Evolutionary conservation across 768 basidiomycete species (phyloP).

Genomic region (Xerocomus brunneocitrinus): DNA sequence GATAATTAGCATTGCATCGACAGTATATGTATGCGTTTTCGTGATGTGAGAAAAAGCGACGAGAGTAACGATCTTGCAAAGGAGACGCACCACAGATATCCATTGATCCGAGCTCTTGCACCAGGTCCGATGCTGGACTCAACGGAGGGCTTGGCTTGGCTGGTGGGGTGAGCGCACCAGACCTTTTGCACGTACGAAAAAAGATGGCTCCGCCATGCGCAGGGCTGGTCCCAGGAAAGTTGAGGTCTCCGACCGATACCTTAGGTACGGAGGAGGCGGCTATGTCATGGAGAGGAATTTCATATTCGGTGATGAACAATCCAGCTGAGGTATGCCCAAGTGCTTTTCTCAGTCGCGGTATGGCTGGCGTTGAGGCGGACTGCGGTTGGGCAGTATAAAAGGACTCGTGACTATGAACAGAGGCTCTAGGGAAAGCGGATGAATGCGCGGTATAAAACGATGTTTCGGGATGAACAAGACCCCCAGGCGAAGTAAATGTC

Average conservation of each 20-base stretch:
- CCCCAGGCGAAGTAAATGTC: not conserved
- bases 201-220: not conserved
- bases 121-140: conserved; percentile 20
- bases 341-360: conserved; percentile 1
- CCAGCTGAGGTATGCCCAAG: not conserved
- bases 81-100: conserved; percentile 25
- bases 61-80: not conserved
- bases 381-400: conserved; percentile 23
- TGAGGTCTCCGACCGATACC: conserved; percentile 2
- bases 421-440: conserved; percentile 2
- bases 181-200: not conserved
- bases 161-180: conserved; percentile 1
- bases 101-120: conserved; percentile 20
- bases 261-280: not conserved
- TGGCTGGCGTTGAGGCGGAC: conserved; percentile 25
- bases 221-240: conserved; percentile 18
- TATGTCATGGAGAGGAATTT: conserved; percentile 6
- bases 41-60: not conserved
- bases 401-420: conserved; percentile 3
- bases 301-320: conserved; percentile 18
- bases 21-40: not conserved
- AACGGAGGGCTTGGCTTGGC: conserved; percentile 5
- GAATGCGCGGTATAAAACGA: not conserved
- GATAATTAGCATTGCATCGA: not conserved
- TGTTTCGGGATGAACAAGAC: not conserved